Base-by-base conservation (phyloP, 2,329 filamentous ascomycete genomes). In the Ilyonectria destructans region DNA sequence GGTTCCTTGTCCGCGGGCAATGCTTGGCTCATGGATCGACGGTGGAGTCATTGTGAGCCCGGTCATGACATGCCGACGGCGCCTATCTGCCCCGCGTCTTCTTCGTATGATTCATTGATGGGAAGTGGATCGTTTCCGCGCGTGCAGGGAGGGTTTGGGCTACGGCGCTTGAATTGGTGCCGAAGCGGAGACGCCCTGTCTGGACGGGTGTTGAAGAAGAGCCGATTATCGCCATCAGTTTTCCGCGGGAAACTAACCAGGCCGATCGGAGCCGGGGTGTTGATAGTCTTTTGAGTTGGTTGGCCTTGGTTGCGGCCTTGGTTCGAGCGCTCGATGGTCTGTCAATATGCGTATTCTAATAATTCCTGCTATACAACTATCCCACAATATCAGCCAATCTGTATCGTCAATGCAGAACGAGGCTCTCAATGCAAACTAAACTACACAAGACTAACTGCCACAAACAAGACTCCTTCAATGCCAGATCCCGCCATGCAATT, bases 161-260 rank as follows among this genome's bases (percentile, higher is more conserved):
- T 61, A 74, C 71, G 73, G 73, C 19, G n/a, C 29, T 73, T 73
- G 69, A 65, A 75, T 59, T 75, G 55, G 57, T 61, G 45, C 63
- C 73, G 67, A 68, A 52, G 56, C 17, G 52, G 51, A 48, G 58
- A 37, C 35, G 8, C 51, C 29, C 29, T 37, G 31, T 10, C 31
- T 48, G 26, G 51, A 23, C 68, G 71, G 70, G 10, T 57, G 29
- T 52, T 21, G 67, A 70, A 66, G 49, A 52, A 48, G 55, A n/a
- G 31, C 72, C 72, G 72, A 67, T 12, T 33, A 65, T 51, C 62
- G 58, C 54, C 51, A 61, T 67, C 19, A 48, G 55, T 66, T 72
- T 56, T 10, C 73, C 72, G 72, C 72, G 70, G 72, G 58, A 71
- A 70, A 74, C 65, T 35, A 10, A 43, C 8, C 12, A 6, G 7